These are phyloP conservation scores for Fusarium setosum DNA, from an alignment of 2,329 filamentous ascomycete species.

Conservation along the genomic window DNA sequence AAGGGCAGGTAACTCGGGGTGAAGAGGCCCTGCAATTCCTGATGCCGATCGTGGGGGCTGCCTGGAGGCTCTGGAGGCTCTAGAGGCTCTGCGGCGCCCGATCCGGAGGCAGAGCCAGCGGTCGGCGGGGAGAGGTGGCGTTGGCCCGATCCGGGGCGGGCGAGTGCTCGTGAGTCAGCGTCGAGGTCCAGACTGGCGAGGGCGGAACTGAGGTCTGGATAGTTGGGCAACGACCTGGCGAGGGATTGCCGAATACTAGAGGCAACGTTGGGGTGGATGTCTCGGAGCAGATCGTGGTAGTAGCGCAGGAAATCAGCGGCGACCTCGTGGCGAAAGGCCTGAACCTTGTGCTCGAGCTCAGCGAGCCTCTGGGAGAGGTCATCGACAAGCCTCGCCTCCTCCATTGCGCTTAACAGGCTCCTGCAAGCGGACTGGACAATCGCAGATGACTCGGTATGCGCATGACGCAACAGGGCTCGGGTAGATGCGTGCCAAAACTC, in stretches of 20 bases:
- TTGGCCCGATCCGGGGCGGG: constrained; percentile 44
- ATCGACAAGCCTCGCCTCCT: constrained; percentile 59
- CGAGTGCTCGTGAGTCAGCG: constrained; percentile 50
- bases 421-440: constrained; percentile 46
- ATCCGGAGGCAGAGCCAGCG: constrained; percentile 42
- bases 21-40: constrained; percentile 71
- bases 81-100: constrained; percentile 46
- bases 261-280: constrained; percentile 59
- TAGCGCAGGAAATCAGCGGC: constrained; percentile 67
- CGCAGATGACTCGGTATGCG: constrained; percentile 47
- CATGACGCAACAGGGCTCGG: constrained; percentile 48
- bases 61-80: too few relatives aligned
- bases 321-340: constrained; percentile 67
- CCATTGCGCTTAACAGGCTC: constrained; percentile 50
- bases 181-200: constrained; percentile 50
- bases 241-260: constrained; percentile 60
- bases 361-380: constrained; percentile 65
- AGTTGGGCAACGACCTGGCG: constrained; percentile 56
- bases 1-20: constrained; percentile 72
- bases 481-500: constrained; percentile 26
- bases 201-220: constrained; percentile 56
- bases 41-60: constrained; percentile 65
- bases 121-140: constrained; percentile 47
- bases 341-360: constrained; percentile 68
- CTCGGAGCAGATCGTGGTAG: constrained; percentile 61